Conservation (phyloP, 1,139 yeast species). For the Nakaseomyces uthaithaninus region DNA sequence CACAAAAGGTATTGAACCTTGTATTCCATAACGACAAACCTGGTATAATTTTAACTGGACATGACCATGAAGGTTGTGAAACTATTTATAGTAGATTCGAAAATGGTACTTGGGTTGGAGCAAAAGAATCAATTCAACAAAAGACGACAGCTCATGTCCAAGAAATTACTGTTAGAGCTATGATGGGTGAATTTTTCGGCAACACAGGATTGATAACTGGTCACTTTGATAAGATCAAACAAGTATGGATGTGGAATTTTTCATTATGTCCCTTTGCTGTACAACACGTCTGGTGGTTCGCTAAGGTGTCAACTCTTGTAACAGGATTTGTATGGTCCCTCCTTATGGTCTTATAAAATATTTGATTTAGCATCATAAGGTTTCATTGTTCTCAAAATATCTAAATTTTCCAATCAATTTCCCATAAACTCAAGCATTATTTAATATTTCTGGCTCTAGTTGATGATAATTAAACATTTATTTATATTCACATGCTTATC, state of each 20-base stretch:
- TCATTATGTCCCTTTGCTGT: constrained; percentile 69
- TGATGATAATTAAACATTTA: too few relatives aligned
- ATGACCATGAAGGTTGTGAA: constrained; percentile 93
- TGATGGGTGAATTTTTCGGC: constrained; percentile 96
- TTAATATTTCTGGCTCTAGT: too few relatives aligned
- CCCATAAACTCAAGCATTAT: too few relatives aligned
- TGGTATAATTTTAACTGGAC: constrained; percentile 86
- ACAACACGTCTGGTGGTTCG: constrained; percentile 96
- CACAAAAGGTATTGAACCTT: constrained; percentile 58
- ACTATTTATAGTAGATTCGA: constrained; percentile 47
- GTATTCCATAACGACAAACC: constrained; percentile 58
- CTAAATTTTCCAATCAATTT: too few relatives aligned
- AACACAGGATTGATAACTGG: constrained; percentile 82
- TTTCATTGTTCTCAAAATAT: too few relatives aligned
- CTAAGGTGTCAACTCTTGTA: constrained; percentile 50
- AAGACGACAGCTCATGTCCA: constrained; percentile 39
- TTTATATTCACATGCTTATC: too few relatives aligned
- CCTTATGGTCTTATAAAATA: constrained; percentile 12
- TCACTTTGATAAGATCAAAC: constrained; percentile 37
- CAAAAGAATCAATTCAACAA: constrained; percentile 31
- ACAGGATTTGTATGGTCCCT: constrained; percentile 32
- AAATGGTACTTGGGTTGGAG: constrained; percentile 48
- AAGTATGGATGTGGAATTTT: constrained; percentile 59
- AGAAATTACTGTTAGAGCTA: constrained; percentile 80
- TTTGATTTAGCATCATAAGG: too few relatives aligned